Evolutionary conservation across 2,329 filamentous ascomycete genomes (phyloP).

Genomic region (Calonectria pteridis): DNA sequence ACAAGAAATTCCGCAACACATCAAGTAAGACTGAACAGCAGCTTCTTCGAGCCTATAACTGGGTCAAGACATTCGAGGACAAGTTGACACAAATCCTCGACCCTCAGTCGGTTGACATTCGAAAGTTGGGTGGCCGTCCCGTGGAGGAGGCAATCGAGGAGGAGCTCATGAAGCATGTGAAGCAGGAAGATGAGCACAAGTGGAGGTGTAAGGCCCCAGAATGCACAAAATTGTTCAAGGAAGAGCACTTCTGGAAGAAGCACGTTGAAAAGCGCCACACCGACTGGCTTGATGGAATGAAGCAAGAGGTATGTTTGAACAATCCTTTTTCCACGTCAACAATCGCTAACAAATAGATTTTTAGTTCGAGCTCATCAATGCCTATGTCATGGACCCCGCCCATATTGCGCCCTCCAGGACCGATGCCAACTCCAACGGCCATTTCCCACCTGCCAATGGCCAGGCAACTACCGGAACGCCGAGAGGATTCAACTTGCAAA

Average conservation of each 20-base stretch:
- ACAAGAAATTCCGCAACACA: slow-evolving; percentile 79
- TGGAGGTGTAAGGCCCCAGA: slow-evolving; percentile 97
- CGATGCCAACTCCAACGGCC: slow-evolving; percentile 94
- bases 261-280: slow-evolving; percentile 95
- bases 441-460: slow-evolving; percentile 86
- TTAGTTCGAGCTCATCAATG: slow-evolving; percentile 90
- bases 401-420: slow-evolving; percentile 95
- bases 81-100: slow-evolving; percentile 95
- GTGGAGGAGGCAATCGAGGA: slow-evolving; percentile 89
- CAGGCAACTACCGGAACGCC: slow-evolving; percentile 87
- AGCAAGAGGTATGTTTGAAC: slow-evolving; percentile 78
- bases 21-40: slow-evolving; percentile 88
- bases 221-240: slow-evolving; percentile 97
- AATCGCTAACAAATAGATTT: slow-evolving; percentile 18
- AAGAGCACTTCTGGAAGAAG: slow-evolving; percentile 96
- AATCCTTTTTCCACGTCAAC: not conserved
- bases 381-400: slow-evolving; percentile 92
- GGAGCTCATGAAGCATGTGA: slow-evolving; percentile 88
- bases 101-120: slow-evolving; percentile 86
- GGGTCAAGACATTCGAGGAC: slow-evolving; percentile 98
- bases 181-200: slow-evolving; percentile 97
- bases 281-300: slow-evolving; percentile 86
- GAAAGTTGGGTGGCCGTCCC: slow-evolving; percentile 90
- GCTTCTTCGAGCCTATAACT: slow-evolving; percentile 94
- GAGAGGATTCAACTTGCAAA: slow-evolving; percentile 88